Evolutionary conservation across 2,329 filamentous ascomycete genomes (phyloP).

Genomic region (Penicillium sumatraense): DNA sequence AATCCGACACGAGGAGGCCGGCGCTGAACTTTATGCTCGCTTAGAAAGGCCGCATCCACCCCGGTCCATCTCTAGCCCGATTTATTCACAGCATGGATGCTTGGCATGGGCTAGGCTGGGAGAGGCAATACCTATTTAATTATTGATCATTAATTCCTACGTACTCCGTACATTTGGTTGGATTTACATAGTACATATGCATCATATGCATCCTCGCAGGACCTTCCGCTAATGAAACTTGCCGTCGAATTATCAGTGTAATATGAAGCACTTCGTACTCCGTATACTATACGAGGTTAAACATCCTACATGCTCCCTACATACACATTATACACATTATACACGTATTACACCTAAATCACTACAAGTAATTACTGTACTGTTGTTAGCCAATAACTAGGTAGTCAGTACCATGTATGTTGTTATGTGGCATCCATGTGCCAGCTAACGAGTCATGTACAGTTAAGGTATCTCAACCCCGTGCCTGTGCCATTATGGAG

Average conservation of each 20-base stretch:
- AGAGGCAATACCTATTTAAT: slow-evolving; percentile 5
- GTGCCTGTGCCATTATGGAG: too few relatives aligned
- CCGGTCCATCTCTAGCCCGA: slow-evolving; percentile 11
- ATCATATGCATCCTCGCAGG: background rate
- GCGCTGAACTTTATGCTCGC: slow-evolving; percentile 42
- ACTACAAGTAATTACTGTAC: too few relatives aligned
- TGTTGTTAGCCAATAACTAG: too few relatives aligned
- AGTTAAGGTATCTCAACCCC: too few relatives aligned
- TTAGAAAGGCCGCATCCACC: slow-evolving; percentile 33
- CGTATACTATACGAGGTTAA: background rate
- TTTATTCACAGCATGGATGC: slow-evolving; percentile 18
- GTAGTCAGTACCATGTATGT: too few relatives aligned
- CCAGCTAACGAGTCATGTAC: too few relatives aligned
- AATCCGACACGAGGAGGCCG: slow-evolving; percentile 47
- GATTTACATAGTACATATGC: background rate
- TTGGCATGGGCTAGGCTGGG: slow-evolving; percentile 18
- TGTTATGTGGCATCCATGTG: too few relatives aligned
- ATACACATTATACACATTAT: too few relatives aligned
- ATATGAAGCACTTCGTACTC: background rate
- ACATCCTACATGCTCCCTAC: too few relatives aligned
- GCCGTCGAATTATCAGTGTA: background rate
- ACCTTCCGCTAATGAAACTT: background rate
- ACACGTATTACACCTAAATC: too few relatives aligned
- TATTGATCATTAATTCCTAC: background rate
- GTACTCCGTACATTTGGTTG: background rate